These are phyloP conservation scores for Pseudognaphalium luteoalbum DNA, from an alignment of 129 eudicot genomes.

Conservation along the genomic window DNA sequence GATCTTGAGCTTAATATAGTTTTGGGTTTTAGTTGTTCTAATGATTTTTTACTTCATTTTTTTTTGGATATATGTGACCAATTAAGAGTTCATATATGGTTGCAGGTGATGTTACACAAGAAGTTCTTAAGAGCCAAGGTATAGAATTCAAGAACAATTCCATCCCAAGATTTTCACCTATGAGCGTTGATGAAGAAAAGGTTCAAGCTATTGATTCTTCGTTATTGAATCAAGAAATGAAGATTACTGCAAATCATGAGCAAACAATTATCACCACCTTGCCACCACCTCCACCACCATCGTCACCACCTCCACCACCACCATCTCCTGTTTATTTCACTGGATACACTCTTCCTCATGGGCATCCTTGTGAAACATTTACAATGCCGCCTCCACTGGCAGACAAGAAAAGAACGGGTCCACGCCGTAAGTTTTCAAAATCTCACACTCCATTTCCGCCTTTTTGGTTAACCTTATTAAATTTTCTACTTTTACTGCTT, in stretches of 20 bases:
- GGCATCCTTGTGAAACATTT: conserved; percentile 83
- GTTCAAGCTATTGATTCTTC: conserved; percentile 23
- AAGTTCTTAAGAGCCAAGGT: conserved; percentile 36
- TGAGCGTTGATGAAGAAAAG: conserved; percentile 26
- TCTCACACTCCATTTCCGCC: neutral
- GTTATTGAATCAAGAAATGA: conserved; percentile 16
- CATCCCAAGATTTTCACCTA: conserved; percentile 29
- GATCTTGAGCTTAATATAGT: conserved; percentile 21
- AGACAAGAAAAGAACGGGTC: conserved; percentile 87
- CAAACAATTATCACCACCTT: conserved; percentile 4
- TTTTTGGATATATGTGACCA: conserved; percentile 1
- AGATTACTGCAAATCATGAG: conserved; percentile 16
- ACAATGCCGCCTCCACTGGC: conserved; percentile 90
- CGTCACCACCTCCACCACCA: conserved; percentile 13
- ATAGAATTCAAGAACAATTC: conserved; percentile 48
- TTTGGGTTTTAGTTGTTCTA: neutral
- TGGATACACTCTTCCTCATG: conserved; percentile 89
- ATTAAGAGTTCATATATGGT: conserved; percentile 12
- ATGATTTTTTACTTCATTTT: conserved; percentile 8
- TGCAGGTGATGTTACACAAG: conserved; percentile 69
- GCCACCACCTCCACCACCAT: conserved; percentile 32
- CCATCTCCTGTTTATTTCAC: conserved; percentile 60
- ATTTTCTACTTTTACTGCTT: conserved; percentile 18
- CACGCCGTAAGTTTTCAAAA: conserved; percentile 63
- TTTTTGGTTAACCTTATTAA: neutral